These are phyloP conservation scores for Fusarium armeniacum DNA, from an alignment of 2,329 filamentous ascomycete species.

Conservation along the genomic window DNA sequence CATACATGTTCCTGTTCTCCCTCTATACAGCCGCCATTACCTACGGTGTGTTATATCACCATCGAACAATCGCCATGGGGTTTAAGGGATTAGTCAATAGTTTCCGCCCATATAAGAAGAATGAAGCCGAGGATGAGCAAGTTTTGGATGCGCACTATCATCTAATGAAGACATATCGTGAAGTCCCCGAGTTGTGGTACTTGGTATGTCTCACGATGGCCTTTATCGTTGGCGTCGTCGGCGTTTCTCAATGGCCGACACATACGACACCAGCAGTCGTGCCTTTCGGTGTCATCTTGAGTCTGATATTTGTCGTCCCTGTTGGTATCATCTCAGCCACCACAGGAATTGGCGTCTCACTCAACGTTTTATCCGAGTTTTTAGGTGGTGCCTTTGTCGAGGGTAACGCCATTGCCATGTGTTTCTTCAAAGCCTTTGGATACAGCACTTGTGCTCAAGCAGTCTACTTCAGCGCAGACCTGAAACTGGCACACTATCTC, in stretches of 20 bases:
- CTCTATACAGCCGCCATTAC: conserved; percentile 58
- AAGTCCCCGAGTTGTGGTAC: conserved; percentile 66
- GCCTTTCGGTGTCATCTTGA: conserved; percentile 59
- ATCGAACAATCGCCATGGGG: conserved; percentile 56
- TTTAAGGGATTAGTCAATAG: conserved; percentile 53
- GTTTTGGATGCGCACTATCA: conserved; percentile 60
- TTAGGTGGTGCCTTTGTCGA: conserved; percentile 60
- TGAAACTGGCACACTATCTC: conserved; percentile 61
- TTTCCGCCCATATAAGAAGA: conserved; percentile 47
- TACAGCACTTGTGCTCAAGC: conserved; percentile 56
- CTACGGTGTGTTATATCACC: conserved; percentile 58
- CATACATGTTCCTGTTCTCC: conserved; percentile 60
- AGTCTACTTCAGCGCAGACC: conserved; percentile 54
- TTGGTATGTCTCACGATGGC: conserved; percentile 51
- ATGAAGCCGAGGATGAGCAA: conserved; percentile 38
- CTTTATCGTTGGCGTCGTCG: conserved; percentile 54
- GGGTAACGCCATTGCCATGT: conserved; percentile 63
- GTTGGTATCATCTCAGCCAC: conserved; percentile 61
- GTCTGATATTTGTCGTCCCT: conserved; percentile 60
- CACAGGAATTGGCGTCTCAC: conserved; percentile 58
- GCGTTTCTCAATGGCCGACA: conserved; percentile 58
- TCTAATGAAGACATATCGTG: conserved; percentile 62
- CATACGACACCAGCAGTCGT: conserved; percentile 60
- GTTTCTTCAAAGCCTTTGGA: conserved; percentile 62
- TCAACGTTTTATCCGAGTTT: conserved; percentile 64